Percentiles rank a stretch among this genome's conserved stretches.
Conservation (phyloP, 176 grass and related monocot species). For the Oryza glaberrima region DNA sequence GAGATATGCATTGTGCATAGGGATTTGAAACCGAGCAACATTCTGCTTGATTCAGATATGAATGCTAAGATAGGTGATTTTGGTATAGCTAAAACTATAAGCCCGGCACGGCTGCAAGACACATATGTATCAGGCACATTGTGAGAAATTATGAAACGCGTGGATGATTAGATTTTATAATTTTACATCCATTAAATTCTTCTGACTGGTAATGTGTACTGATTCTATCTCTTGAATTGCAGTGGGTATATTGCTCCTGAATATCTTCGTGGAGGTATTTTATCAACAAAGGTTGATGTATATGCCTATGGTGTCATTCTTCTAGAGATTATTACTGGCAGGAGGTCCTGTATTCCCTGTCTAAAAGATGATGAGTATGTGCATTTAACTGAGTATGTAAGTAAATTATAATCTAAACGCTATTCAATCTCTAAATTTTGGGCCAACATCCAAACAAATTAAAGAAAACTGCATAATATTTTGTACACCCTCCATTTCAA, state of each 20-base stretch:
- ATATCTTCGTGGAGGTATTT: not conserved
- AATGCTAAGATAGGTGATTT: slow-evolving; percentile 24
- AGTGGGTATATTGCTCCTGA: slow-evolving; percentile 10
- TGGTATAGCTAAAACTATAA: not conserved
- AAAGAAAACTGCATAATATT: too few species aligned
- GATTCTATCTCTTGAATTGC: not conserved
- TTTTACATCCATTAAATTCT: not conserved
- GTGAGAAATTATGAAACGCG: too few species aligned
- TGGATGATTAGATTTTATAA: too few species aligned
- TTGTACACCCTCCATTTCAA: too few species aligned
- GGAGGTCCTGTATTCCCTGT: not conserved
- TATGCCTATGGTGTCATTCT: slow-evolving; percentile 9
- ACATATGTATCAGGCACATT: not conserved
- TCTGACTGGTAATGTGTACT: not conserved
- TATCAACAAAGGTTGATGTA: slow-evolving; percentile 22
- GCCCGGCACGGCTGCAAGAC: not conserved
- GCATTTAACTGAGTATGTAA: too few species aligned
- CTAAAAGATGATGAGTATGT: too few species aligned
- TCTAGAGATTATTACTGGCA: slow-evolving; percentile 18
- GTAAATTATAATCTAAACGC: too few species aligned
- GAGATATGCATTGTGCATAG: slow-evolving; percentile 9
- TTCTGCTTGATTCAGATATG: slow-evolving; percentile 19
- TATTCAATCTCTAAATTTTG: too few species aligned
- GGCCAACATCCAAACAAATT: too few species aligned
- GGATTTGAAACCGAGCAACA: slow-evolving; percentile 33